Evolutionary conservation across 2,329 filamentous ascomycete species (phyloP).

Genomic region (Aspergillus flavus): DNA sequence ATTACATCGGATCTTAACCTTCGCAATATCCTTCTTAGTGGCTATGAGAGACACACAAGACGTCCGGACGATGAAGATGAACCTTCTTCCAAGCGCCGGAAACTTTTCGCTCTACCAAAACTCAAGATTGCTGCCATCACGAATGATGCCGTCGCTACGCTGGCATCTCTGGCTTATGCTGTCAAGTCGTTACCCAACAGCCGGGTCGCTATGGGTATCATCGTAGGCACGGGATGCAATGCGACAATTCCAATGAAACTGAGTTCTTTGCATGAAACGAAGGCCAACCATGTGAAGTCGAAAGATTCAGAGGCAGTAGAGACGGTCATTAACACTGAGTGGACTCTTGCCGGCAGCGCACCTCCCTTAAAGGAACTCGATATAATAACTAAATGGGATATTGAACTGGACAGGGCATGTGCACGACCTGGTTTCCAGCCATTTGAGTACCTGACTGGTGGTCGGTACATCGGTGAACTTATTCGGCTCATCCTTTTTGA

Average conservation of each 20-base stretch:
- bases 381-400: conserved; percentile 73
- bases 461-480: conserved; percentile 76
- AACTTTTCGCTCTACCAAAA: conserved; percentile 58
- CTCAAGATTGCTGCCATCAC: conserved; percentile 75
- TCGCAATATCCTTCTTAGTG: conserved; percentile 56
- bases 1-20: conserved; percentile 59
- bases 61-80: conserved; percentile 40
- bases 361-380: conserved; percentile 61
- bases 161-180: conserved; percentile 75
- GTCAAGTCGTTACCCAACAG: conserved; percentile 63
- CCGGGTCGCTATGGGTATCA: conserved; percentile 75
- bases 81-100: conserved; percentile 49
- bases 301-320: conserved; percentile 57
- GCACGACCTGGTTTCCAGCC: conserved; percentile 77
- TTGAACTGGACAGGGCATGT: conserved; percentile 65
- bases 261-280: conserved; percentile 63
- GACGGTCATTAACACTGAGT: conserved; percentile 81
- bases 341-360: conserved; percentile 77
- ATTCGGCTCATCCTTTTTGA: conserved; percentile 71
- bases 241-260: conserved; percentile 74
- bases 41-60: conserved; percentile 56
- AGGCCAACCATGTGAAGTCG: conserved; percentile 56
- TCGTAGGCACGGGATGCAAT: conserved; percentile 80
- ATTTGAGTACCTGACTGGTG: conserved; percentile 82
- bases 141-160: conserved; percentile 78